These are phyloP conservation scores for Pythium pectinolyticum DNA, from an alignment of 352 stramenopile species.

Conservation along the genomic window DNA sequence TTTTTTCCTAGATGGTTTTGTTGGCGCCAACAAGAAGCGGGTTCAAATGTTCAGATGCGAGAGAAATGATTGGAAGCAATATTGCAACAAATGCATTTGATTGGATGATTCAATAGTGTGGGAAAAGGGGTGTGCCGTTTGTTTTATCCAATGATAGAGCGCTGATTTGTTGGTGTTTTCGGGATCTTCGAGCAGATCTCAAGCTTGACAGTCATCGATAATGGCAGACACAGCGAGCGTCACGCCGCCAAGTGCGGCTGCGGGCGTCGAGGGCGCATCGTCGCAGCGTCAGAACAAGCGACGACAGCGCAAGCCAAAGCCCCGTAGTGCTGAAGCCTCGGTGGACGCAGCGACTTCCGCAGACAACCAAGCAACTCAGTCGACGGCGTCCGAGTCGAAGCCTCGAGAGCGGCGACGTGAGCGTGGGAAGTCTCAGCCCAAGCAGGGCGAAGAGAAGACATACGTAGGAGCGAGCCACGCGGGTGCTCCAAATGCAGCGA, in stretches of 20 bases:
- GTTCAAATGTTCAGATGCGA: conserved; percentile 13
- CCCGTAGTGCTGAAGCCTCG: not conserved
- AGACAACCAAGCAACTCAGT: not conserved
- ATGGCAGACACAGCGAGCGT: conserved; percentile 14
- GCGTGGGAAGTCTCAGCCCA: not conserved
- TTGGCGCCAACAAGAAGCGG: conserved; percentile 9
- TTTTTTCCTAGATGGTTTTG: not conserved
- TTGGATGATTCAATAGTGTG: not conserved
- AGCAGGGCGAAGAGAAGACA: not conserved
- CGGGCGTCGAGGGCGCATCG: not conserved
- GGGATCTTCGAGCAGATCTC: not conserved
- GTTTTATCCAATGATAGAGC: not conserved
- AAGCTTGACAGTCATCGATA: not conserved
- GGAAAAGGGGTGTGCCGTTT: too few species aligned
- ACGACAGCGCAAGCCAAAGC: conserved; percentile 1
- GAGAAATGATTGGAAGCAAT: conserved; percentile 4
- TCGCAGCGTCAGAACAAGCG: not conserved
- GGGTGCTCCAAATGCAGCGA: not conserved
- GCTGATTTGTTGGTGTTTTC: not conserved
- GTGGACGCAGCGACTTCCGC: not conserved
- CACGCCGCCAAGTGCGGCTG: not conserved
- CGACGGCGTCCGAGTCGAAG: not conserved
- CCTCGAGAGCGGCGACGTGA: not conserved
- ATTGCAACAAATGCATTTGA: not conserved
- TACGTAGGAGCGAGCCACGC: not conserved